Conservation (phyloP, 129 eudicot species). For the Tagetes patula region DNA sequence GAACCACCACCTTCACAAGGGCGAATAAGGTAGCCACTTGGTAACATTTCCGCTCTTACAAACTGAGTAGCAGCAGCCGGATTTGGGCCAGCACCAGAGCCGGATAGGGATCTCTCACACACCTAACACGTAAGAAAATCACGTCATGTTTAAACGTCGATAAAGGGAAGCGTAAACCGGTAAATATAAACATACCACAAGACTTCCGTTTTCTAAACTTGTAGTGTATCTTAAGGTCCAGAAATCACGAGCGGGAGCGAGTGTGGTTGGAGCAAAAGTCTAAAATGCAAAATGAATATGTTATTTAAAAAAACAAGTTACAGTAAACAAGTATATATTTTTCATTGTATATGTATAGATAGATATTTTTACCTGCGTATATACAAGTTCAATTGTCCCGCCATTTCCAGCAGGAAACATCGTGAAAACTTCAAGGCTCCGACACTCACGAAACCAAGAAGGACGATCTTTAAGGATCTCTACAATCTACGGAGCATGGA, state of each 20-base stretch:
- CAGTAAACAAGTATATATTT: not conserved
- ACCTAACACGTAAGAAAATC: conserved; percentile 38
- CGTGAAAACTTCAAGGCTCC: conserved; percentile 23
- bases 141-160: not conserved
- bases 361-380: not conserved
- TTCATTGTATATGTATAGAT: not conserved
- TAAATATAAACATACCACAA: conserved; percentile 54
- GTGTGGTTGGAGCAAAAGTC: conserved; percentile 86
- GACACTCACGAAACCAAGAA: conserved; percentile 19
- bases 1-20: conserved; percentile 97
- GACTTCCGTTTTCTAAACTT: conserved; percentile 83
- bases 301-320: not conserved
- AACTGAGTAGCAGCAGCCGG: conserved; percentile 68
- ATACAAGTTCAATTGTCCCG: conserved; percentile 14
- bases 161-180: not conserved
- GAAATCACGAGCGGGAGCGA: conserved; percentile 84
- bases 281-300: conserved; percentile 7
- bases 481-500: conserved; percentile 42
- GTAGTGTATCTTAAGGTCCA: conserved; percentile 94
- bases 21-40: conserved; percentile 83
- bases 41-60: conserved; percentile 76
- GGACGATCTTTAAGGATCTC: conserved; percentile 95
- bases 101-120: conserved; percentile 79
- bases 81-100: conserved; percentile 70
- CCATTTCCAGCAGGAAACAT: conserved; percentile 17